Conservation (phyloP, 768 basidiomycete genomes). For the Auricularia auricula-judae region DNA sequence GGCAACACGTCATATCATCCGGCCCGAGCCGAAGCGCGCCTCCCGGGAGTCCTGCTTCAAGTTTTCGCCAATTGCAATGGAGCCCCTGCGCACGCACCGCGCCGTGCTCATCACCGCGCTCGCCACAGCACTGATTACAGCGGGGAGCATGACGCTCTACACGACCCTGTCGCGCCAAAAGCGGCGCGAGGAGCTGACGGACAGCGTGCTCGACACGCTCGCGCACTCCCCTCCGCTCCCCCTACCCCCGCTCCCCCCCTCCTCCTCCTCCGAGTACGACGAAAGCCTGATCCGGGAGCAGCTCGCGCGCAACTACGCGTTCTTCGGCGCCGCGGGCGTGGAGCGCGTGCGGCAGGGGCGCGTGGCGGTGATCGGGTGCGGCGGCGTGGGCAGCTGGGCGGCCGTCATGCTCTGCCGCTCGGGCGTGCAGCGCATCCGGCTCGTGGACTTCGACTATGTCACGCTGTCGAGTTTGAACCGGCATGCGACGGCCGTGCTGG, state of each 20-base stretch:
- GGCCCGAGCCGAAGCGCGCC: too few relatives aligned
- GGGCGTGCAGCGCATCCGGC: conserved; percentile 62
- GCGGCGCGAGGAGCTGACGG: too few relatives aligned
- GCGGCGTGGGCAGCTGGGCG: conserved; percentile 94
- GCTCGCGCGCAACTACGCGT: conserved; percentile 86
- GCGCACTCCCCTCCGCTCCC: too few relatives aligned
- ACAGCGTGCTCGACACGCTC: too few relatives aligned
- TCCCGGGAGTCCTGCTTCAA: too few relatives aligned
- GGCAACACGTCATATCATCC: too few relatives aligned
- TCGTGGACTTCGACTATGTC: conserved; percentile 95
- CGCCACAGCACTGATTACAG: too few relatives aligned
- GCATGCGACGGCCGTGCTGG: conserved; percentile 80
- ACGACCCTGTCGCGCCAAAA: too few relatives aligned
- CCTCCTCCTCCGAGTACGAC: conserved; percentile 32
- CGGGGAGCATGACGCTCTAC: too few relatives aligned
- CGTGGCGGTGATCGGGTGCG: conserved; percentile 88
- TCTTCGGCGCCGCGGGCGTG: conserved; percentile 89
- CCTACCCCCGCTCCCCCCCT: background rate
- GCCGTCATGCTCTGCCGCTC: conserved; percentile 74
- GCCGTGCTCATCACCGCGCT: too few relatives aligned
- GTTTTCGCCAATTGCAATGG: too few relatives aligned
- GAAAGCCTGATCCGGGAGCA: conserved; percentile 83
- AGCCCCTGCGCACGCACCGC: too few relatives aligned
- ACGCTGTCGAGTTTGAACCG: conserved; percentile 91
- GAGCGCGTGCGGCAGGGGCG: conserved; percentile 54